Evolutionary conservation across 1,284 basidiomycete genomes (phyloP).

Genomic region (Ganoderma leucocontextum): DNA sequence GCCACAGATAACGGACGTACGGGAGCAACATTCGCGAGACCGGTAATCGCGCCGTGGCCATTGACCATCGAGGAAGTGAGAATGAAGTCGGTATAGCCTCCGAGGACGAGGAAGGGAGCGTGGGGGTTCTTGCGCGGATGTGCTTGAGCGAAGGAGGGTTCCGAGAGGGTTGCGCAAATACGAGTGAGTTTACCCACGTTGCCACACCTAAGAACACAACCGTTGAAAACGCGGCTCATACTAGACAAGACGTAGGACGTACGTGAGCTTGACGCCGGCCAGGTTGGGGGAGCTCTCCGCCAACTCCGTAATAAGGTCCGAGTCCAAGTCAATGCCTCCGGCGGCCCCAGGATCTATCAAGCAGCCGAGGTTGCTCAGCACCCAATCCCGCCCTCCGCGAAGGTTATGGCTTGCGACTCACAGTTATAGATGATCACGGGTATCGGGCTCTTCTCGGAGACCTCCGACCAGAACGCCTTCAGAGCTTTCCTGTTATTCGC

Average conservation of each 20-base stretch:
- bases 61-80: slow-evolving; percentile 73
- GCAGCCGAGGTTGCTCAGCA: slow-evolving; percentile 9
- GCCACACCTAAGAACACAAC: slow-evolving; percentile 65
- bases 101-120: slow-evolving; percentile 68
- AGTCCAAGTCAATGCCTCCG: slow-evolving; percentile 85
- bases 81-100: slow-evolving; percentile 83
- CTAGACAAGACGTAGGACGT: slow-evolving; percentile 40
- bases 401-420: slow-evolving; percentile 46
- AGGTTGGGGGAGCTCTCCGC: slow-evolving; percentile 74
- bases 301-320: slow-evolving; percentile 82
- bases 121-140: slow-evolving; percentile 70
- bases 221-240: not conserved
- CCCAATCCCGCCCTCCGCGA: not conserved
- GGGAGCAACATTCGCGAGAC: slow-evolving; percentile 82
- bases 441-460: slow-evolving; percentile 81
- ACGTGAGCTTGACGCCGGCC: slow-evolving; percentile 88
- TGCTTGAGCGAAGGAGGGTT: slow-evolving; percentile 57
- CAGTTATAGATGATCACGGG: slow-evolving; percentile 94
- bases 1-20: slow-evolving; percentile 50
- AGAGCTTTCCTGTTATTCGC: slow-evolving; percentile 69
- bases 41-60: slow-evolving; percentile 85
- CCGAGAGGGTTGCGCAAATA: slow-evolving; percentile 73
- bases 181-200: slow-evolving; percentile 89
- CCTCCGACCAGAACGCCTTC: slow-evolving; percentile 81
- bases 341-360: slow-evolving; percentile 77